Conservation (phyloP, 192 early-diverging fungal species). For the Dispira parvispora region DNA sequence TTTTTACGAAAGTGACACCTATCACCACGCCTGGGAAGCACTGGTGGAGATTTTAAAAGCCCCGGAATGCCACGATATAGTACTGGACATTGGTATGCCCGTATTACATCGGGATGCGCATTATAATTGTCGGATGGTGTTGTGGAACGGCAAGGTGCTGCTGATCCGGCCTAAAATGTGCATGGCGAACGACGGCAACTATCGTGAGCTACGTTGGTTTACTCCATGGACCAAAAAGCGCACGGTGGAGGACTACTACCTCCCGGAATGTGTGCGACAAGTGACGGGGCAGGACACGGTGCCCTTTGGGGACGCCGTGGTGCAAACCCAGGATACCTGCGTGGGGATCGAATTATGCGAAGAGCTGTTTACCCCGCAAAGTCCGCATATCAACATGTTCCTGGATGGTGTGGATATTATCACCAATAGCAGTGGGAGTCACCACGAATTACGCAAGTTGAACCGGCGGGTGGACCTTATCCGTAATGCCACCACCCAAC, state of each 20-base stretch:
- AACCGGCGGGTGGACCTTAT: slow-evolving; percentile 75
- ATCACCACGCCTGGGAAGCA: slow-evolving; percentile 87
- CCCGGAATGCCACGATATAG: slow-evolving; percentile 51
- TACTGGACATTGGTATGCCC: slow-evolving; percentile 94
- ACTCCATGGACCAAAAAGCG: slow-evolving; percentile 56
- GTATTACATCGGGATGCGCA: slow-evolving; percentile 76
- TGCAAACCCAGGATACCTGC: slow-evolving; percentile 67
- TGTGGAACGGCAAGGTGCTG: slow-evolving; percentile 63
- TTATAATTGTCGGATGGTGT: slow-evolving; percentile 94
- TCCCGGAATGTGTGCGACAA: slow-evolving; percentile 66
- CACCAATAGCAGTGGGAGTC: slow-evolving; percentile 86
- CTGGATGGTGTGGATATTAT: slow-evolving; percentile 96
- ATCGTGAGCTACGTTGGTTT: slow-evolving; percentile 94
- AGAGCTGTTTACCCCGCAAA: slow-evolving; percentile 90
- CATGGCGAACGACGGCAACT: slow-evolving; percentile 96
- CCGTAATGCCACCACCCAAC: slow-evolving; percentile 74
- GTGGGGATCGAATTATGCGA: slow-evolving; percentile 93
- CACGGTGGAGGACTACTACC: slow-evolving; percentile 51
- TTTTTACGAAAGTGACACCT: slow-evolving; percentile 91
- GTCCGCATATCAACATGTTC: slow-evolving; percentile 85
- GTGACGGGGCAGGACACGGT: slow-evolving; percentile 63
- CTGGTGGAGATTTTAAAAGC: slow-evolving; percentile 53
- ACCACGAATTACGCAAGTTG: slow-evolving; percentile 94
- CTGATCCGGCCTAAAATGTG: slow-evolving; percentile 94
- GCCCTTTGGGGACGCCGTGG: slow-evolving; percentile 82